Base-by-base conservation (phyloP, 2,329 filamentous ascomycete genomes). In the Hirsutella minnesotensis region DNA sequence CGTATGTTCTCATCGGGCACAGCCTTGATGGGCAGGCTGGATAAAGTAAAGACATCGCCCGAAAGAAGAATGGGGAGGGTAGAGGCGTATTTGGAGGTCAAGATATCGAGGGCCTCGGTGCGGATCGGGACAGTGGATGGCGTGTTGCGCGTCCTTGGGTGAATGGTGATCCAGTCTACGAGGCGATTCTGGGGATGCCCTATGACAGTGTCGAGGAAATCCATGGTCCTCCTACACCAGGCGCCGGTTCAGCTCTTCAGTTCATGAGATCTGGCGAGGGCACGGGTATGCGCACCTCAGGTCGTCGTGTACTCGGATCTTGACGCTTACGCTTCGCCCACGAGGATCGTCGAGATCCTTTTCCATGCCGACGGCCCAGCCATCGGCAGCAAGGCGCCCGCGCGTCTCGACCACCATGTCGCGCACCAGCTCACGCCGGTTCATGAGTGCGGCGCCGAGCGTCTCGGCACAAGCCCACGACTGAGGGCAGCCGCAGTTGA, bases 401-500 rank as follows among this genome's bases (percentile, higher is more conserved):
- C 79, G 73, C 16, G 77, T 77, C 45, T 72, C 72, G 22, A 68
- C 55, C 0, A 84, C 72, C 69, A 85, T 82, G 46, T 77, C 72
- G 3, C 75, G 69, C n/a, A 85, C 81, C 3, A 81, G 65, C 49
- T 78, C 75, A 9, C 78, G 72, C 40, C 69, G 64, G 37, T 76
- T 69, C 79, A 85, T 84, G 29, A 86, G 64, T n/a, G 77, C 77
- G 4, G 81, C 81, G 5, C 81, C 81, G 3, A 86, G 67, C 1
- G 68, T 75, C 57, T 81, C 77, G 35, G 79, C 74, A 52, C 81
- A 81, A 0, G 81, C 81, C 81, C 81, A 85, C 5, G 74, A 75
- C 59, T 86, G 81, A 8, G 81, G 81, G 53, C 81, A 86, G 10
- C 81, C 81, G 57, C 81, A 86, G 62, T 85, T 85, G 34, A 85